Conservation (phyloP, 164 flowering plant species). For the Euptelea pleiosperma region DNA sequence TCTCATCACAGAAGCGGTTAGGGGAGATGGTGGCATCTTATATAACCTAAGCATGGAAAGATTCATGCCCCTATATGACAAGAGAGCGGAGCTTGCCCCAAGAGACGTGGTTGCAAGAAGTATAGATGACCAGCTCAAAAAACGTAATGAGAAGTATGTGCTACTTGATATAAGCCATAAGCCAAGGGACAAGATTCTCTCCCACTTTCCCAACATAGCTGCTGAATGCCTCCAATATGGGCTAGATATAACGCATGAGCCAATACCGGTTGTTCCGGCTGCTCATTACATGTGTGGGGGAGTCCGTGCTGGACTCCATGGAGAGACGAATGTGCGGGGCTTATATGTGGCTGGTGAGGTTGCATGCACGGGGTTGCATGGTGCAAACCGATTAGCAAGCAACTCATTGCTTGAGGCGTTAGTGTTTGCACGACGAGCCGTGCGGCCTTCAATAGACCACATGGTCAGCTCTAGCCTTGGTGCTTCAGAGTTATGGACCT, state of each 20-base stretch:
- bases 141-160: conserved; percentile 74
- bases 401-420: conserved; percentile 95
- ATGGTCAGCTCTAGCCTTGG: conserved; percentile 34
- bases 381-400: conserved; percentile 97
- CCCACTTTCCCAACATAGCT: conserved; percentile 97
- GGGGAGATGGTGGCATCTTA: conserved; percentile 98
- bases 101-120: conserved; percentile 95
- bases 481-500: conserved; percentile 49
- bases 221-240: conserved; percentile 86
- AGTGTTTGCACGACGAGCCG: conserved; percentile 90
- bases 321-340: conserved; percentile 83
- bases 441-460: conserved; percentile 77
- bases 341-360: conserved; percentile 97
- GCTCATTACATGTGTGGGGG: conserved; percentile 99
- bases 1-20: conserved; percentile 92
- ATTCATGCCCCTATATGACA: conserved; percentile 91
- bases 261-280: conserved; percentile 97
- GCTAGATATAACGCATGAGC: conserved; percentile 76
- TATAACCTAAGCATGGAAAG: conserved; percentile 82
- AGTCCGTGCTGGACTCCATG: conserved; percentile 91
- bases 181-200: conserved; percentile 65
- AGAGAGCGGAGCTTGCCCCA: conserved; percentile 93
- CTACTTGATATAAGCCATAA: conserved; percentile 89
- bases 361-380: conserved; percentile 97
- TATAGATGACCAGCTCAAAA: conserved; percentile 91